These are phyloP conservation scores for Blastomyces emzantsi DNA, from an alignment of 2,329 filamentous ascomycete genomes.

Conservation along the genomic window DNA sequence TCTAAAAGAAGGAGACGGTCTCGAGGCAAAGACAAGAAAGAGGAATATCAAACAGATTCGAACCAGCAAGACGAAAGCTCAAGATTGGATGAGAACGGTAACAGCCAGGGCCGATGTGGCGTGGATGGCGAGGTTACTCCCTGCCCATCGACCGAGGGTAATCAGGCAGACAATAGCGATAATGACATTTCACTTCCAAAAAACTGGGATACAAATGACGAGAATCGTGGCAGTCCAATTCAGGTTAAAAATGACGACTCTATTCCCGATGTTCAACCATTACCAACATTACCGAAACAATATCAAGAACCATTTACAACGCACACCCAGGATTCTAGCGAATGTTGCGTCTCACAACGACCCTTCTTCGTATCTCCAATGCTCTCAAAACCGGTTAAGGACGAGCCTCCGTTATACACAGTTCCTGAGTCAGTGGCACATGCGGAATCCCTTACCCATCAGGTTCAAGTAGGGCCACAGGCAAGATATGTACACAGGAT, in stretches of 20 bases:
- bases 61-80: background rate
- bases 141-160: no score
- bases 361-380: conserved; percentile 13
- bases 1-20: background rate
- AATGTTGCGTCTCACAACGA: background rate
- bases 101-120: conserved; percentile 4
- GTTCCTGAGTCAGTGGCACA: conserved; percentile 17
- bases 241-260: background rate
- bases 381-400: conserved; percentile 8
- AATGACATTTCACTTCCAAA: background rate
- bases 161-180: background rate
- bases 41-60: background rate
- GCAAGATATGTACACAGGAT: conserved; percentile 25
- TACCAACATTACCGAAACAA: background rate
- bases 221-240: background rate
- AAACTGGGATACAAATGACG: conserved; percentile 5
- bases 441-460: conserved; percentile 20
- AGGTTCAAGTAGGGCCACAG: conserved; percentile 24
- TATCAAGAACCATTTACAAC: background rate
- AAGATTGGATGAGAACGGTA: background rate
- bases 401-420: conserved; percentile 18
- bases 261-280: conserved; percentile 2
- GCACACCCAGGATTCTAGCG: background rate
- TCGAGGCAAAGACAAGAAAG: background rate
- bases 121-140: conserved; percentile 1